Conservation (phyloP, 768 basidiomycete species). For the Podaxis pistillaris region DNA sequence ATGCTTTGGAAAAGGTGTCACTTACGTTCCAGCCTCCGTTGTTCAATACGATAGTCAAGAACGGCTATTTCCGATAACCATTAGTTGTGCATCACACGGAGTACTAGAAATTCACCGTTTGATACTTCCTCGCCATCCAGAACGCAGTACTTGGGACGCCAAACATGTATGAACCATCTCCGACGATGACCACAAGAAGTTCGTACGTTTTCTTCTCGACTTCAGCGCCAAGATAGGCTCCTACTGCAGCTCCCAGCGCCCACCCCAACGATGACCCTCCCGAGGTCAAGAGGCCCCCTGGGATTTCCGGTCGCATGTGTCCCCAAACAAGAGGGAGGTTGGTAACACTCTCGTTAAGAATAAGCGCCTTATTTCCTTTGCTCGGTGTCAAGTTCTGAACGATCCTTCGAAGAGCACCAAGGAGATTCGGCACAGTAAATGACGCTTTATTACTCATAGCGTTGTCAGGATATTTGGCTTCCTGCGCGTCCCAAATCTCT, state of each 20-base stretch:
- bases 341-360: constrained; percentile 65
- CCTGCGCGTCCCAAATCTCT: constrained; percentile 3
- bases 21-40: constrained; percentile 68
- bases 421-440: constrained; percentile 45
- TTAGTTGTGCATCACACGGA: neutral
- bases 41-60: constrained; percentile 68
- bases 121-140: constrained; percentile 72
- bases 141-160: constrained; percentile 62
- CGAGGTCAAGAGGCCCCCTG: constrained; percentile 52
- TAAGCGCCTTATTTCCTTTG: constrained; percentile 35
- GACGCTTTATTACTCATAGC: constrained; percentile 1
- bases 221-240: constrained; percentile 47
- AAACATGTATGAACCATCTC: constrained; percentile 71
- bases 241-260: constrained; percentile 64
- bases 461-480: neutral
- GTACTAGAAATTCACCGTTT: constrained; percentile 43
- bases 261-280: constrained; percentile 71
- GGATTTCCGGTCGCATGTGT: constrained; percentile 51
- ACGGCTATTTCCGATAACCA: constrained; percentile 44
- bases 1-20: neutral
- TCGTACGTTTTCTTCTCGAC: constrained; percentile 37
- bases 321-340: constrained; percentile 54
- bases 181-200: constrained; percentile 58
- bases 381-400: constrained; percentile 39
- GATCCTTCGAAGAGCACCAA: constrained; percentile 44